Percentiles rank a stretch among this genome's conserved stretches.
Conservation (phyloP, 345 rosid genomes). For the Syzygium oleosum region DNA sequence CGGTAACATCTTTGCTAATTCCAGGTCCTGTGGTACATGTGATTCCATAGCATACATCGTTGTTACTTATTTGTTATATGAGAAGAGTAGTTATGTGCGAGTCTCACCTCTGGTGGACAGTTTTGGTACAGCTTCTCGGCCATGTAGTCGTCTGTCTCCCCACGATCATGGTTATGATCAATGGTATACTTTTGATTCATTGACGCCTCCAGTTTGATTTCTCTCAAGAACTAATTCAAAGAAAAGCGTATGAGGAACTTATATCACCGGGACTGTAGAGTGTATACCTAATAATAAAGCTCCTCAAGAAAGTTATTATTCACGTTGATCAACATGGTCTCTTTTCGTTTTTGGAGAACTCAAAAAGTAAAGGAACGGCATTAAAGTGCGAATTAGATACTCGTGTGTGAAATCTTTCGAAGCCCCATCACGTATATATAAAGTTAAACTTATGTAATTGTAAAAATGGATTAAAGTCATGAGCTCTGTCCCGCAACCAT, state of each 20-base stretch:
- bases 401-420: neutral
- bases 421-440: neutral
- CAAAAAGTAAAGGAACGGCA: neutral
- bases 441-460: neutral
- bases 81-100: neutral
- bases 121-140: neutral
- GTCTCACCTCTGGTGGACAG: neutral
- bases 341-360: neutral
- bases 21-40: slow-evolving; percentile 20
- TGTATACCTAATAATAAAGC: neutral
- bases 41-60: neutral
- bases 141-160: neutral
- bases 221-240: slow-evolving; percentile 3
- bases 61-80: neutral
- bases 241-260: neutral
- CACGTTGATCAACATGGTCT: neutral
- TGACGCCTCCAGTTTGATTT: neutral
- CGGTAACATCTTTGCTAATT: slow-evolving; percentile 15
- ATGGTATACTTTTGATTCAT: neutral
- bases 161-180: too few species aligned
- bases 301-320: neutral
- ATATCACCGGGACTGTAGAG: neutral
- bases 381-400: neutral
- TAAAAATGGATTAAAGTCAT: neutral
- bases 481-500: neutral